These are phyloP conservation scores for Neofusicoccum kwambonambiense DNA, from an alignment of 2,329 filamentous ascomycete genomes.

Conservation along the genomic window DNA sequence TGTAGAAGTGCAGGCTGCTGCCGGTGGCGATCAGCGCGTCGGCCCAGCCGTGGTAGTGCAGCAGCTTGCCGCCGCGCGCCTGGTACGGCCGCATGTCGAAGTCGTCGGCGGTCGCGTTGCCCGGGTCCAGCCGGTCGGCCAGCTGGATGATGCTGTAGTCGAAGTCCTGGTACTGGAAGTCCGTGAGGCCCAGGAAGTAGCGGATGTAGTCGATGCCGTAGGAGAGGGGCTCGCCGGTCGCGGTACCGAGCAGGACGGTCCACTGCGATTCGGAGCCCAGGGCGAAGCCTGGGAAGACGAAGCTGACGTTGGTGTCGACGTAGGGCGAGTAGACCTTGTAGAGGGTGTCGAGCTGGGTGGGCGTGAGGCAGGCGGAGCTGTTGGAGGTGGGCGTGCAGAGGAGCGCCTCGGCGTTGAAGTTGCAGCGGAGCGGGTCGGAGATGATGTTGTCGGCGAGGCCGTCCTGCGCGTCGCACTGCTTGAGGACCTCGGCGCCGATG, in stretches of 20 bases:
- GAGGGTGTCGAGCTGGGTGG: constrained; percentile 8
- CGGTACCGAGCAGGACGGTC: constrained; percentile 20
- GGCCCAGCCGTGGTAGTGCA: constrained; percentile 46
- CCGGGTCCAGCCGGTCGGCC: constrained; percentile 45
- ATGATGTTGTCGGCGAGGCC: constrained; percentile 14
- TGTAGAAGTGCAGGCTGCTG: constrained; percentile 53
- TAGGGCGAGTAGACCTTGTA: constrained; percentile 32
- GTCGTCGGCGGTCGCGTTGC: constrained; percentile 49
- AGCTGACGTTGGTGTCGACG: constrained; percentile 41
- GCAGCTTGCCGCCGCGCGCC: constrained; percentile 40
- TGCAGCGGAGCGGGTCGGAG: constrained; percentile 8
- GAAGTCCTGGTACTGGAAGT: constrained; percentile 41
- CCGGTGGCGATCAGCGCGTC: constrained; percentile 51
- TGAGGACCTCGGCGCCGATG: constrained; percentile 11
- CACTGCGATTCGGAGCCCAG: constrained; percentile 41
- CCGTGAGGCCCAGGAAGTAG: constrained; percentile 42
- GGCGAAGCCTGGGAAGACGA: constrained; percentile 42
- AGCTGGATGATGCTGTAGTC: constrained; percentile 40
- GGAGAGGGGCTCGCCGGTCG: constrained; percentile 31
- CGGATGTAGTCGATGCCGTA: constrained; percentile 41
- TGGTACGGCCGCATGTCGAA: constrained; percentile 50
- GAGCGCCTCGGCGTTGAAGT: constrained; percentile 7
- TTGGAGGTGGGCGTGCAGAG: constrained; percentile 8
- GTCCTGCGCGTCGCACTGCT: constrained; percentile 15
- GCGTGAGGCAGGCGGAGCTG: constrained; percentile 6